Evolutionary conservation across 768 basidiomycete species (phyloP), one percentile per base, ranked within the genome.

Genomic region (Crepidotus variabilis): DNA sequence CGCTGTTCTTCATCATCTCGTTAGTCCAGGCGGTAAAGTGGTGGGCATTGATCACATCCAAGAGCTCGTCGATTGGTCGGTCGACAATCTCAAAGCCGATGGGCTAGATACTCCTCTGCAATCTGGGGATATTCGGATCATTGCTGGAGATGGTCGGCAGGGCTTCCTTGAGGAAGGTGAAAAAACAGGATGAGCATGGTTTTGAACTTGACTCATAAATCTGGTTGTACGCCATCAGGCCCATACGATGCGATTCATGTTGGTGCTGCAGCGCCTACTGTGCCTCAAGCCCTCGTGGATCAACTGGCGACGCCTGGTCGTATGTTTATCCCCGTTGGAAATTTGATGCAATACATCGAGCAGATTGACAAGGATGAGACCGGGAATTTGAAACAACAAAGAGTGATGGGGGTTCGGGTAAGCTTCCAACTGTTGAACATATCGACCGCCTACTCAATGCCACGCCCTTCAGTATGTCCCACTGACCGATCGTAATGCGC

Each of bases 311-410:
- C 69, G 1, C 88, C 88, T 0, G 90, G 90, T 14, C 75, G 86
- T 52, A 93, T 98, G 88, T 95, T 98, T 73, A 92, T 98, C 52
- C 95, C 95, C 1, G 87, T 98, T 13, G 95, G 94, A 2, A 78
- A 74, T 1, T 63, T 70, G 13, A 61, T 61, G 13, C 85, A 90
- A 57, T 71, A 82, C 63, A 84, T 97, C 52, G 76, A 84, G 63
- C 85, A 90, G 59, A 74, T 96, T 13, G 92, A 95, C 65, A 97
- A 96, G 67, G 85, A 88, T 55, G 75, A 57, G 33, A 57, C 84
- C 0, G 95, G 94, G 0, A 75, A 75, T 4, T 79, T 97, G 1
- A 83, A 78, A 0, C 69, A 81, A 71, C 81, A 75, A 56, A 72
- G 80, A 54, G 72, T 96, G 1, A 93, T 97, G 78, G 88, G 81